Conservation (phyloP, 495 filamentous ascomycete species). For the Lasiosphaeris hirsuta region DNA sequence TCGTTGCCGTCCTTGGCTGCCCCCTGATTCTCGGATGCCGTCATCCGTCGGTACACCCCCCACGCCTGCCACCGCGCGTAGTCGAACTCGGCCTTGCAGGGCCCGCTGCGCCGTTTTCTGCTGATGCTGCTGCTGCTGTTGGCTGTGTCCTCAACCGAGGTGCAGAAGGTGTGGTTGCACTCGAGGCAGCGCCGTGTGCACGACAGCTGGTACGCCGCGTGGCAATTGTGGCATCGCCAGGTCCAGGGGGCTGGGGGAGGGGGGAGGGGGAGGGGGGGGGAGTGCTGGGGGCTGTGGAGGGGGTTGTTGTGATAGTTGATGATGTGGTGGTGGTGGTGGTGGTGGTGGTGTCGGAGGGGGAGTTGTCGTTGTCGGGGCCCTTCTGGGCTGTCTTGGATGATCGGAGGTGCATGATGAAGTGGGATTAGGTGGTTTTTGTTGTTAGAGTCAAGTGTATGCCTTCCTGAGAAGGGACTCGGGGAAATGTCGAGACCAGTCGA, state of each 20-base stretch:
- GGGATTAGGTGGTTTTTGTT: no score
- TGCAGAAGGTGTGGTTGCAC: conserved; percentile 44
- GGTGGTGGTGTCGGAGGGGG: background rate
- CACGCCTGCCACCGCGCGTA: conserved; percentile 40
- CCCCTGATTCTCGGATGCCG: background rate
- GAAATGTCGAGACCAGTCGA: no score
- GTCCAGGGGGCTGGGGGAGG: conserved; percentile 35
- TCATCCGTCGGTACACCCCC: conserved; percentile 29
- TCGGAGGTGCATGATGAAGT: no score
- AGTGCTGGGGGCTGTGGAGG: conserved; percentile 18
- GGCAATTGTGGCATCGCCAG: conserved; percentile 46
- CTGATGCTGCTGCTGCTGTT: no score
- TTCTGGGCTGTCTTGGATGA: no score
- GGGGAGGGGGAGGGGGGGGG: conserved; percentile 27
- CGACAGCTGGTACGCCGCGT: conserved; percentile 35
- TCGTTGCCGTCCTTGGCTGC: background rate
- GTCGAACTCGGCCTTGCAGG: conserved; percentile 39
- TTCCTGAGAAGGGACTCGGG: no score
- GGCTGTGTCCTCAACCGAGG: no score
- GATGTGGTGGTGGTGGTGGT: background rate
- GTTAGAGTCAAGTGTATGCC: no score
- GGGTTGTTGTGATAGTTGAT: background rate
- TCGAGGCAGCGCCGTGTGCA: conserved; percentile 45
- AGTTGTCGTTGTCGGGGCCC: background rate
- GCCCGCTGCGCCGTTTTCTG: background rate